Conservation (phyloP, 106 monocot species). For the Xerophyta viscosa region DNA sequence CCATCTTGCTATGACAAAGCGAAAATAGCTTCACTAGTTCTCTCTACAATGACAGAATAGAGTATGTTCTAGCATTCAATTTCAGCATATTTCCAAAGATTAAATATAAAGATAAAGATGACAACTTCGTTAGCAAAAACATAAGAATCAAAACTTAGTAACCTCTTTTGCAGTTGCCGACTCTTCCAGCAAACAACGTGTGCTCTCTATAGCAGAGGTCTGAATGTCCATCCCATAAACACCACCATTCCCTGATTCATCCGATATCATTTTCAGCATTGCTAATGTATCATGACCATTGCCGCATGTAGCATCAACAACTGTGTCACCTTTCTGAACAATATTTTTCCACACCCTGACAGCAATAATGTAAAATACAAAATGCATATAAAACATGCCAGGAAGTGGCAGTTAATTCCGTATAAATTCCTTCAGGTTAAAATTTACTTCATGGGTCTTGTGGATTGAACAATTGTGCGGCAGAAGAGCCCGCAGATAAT, state of each 20-base stretch:
- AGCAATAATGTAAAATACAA: background rate
- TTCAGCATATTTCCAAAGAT: too few relatives aligned
- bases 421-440: too few relatives aligned
- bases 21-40: constrained; percentile 51
- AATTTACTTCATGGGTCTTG: too few relatives aligned
- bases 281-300: constrained; percentile 94
- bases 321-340: constrained; percentile 62
- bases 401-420: background rate
- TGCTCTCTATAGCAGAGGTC: constrained; percentile 54
- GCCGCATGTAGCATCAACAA: constrained; percentile 93
- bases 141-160: background rate
- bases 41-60: constrained; percentile 22
- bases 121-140: too few relatives aligned
- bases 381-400: background rate
- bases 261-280: constrained; percentile 71
- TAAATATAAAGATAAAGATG: too few relatives aligned
- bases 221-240: constrained; percentile 94
- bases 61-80: too few relatives aligned
- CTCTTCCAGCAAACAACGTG: constrained; percentile 47
- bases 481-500: too few relatives aligned
- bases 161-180: constrained; percentile 43
- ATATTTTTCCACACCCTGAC: constrained; percentile 74
- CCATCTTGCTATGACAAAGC: constrained; percentile 91
- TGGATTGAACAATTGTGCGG: too few relatives aligned
- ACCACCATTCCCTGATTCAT: constrained; percentile 52